phyloP scores from a whole-genome alignment of 2,329 filamentous ascomycete species.

The Alternaria triticimaculans region DNA sequence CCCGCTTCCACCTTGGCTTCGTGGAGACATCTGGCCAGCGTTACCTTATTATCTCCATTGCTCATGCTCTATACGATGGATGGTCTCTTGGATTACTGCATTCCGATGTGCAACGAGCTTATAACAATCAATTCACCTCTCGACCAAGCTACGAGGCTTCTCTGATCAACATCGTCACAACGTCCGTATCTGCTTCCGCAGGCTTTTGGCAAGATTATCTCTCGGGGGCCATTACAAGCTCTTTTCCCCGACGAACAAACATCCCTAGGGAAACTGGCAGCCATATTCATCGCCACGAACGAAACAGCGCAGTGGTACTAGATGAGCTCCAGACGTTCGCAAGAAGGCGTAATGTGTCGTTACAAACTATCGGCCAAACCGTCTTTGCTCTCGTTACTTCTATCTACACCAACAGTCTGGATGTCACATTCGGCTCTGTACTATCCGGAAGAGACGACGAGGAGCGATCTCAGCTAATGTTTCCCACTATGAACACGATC shows the following conservation, averaged over 20 bases:
- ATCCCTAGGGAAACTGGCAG: background rate
- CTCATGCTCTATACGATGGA: slow-evolving; percentile 90
- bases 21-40: slow-evolving; percentile 40
- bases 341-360: slow-evolving; percentile 69
- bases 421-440: slow-evolving; percentile 82
- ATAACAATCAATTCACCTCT: slow-evolving; percentile 53
- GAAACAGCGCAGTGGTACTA: slow-evolving; percentile 52
- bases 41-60: slow-evolving; percentile 71
- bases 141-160: slow-evolving; percentile 61
- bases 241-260: slow-evolving; percentile 46
- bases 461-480: slow-evolving; percentile 70
- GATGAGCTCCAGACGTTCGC: slow-evolving; percentile 65
- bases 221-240: slow-evolving; percentile 54
- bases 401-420: slow-evolving; percentile 66
- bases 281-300: slow-evolving; percentile 55
- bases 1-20: slow-evolving; percentile 48
- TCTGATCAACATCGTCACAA: slow-evolving; percentile 61
- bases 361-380: slow-evolving; percentile 78
- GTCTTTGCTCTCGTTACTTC: slow-evolving; percentile 78
- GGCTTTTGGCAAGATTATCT: slow-evolving; percentile 78
- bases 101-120: slow-evolving; percentile 71
- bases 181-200: slow-evolving; percentile 56
- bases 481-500: slow-evolving; percentile 93
- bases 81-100: slow-evolving; percentile 81
- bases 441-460: slow-evolving; percentile 83